Base-by-base conservation (phyloP, 345 rosid species). In the Orychophragmus violaceus region DNA sequence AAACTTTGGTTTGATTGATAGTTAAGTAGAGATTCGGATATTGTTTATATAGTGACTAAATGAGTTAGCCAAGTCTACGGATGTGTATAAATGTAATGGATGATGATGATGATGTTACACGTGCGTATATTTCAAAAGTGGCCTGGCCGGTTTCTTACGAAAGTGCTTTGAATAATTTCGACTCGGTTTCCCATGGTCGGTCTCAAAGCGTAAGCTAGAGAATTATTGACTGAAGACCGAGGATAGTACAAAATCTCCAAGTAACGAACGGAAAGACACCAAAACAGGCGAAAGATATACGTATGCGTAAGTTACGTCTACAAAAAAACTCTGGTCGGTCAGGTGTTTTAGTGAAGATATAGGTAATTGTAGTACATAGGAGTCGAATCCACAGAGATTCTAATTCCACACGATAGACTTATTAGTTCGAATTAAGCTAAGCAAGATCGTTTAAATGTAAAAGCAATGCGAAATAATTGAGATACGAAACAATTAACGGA, bases 141-240 rank as follows among this genome's bases (percentile, higher is more conserved):
- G n/a, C n/a, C 19, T 51, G 56, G 56, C 19, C 56, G 56, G 56
- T 51, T 50, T 50, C 55, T 25, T n/a, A 51, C 8, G 56, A 51
- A 51, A 51, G 33, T 19, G 56, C 54, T 23, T 49, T 23, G 21
- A 6, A 17, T 1, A 2, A 51, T 7, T 51, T 51, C 21, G 19
- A n/a, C 56, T n/a, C 33, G 19, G 56, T 51, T 51, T 51, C 56
- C 22, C 33, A 51, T 25, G 56, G 53, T 22, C 53, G 53, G 53
- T 48, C 8, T 48, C 53, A 48, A 48, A 48, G 28, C 53, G 29
- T 13, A 48, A 48, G 53, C 14, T 48, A 22, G 16, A 48, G 53
- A 48, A 11, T 32, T 32, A 48, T 48, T 48, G 28, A 48, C 53
- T 48, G 6, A 48, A 22, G 5, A 22, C 14, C 5, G 30, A 18